Evolutionary conservation across 148 eudicot genomes (phyloP).

Genomic region (Persicaria tinctoria): DNA sequence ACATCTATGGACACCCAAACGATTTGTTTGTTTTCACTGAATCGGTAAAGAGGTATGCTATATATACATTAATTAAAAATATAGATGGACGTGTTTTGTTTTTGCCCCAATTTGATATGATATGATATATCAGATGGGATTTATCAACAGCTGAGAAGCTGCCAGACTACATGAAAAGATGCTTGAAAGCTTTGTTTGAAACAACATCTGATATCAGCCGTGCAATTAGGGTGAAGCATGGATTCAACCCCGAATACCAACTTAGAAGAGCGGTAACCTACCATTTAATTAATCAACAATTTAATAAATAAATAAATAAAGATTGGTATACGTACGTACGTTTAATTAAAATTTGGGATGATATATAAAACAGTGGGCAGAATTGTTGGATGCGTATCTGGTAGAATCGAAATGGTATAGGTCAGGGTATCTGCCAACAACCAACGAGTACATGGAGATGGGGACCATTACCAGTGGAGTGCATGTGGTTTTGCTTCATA

Average conservation of each 20-base stretch:
- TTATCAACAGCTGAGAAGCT: neutral
- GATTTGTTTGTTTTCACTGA: constrained; percentile 1
- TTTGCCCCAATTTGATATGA: too few relatives aligned
- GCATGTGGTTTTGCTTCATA: neutral
- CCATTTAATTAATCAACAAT: neutral
- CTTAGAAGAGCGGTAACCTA: neutral
- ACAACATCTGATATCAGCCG: neutral
- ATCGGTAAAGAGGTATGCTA: neutral
- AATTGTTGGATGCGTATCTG: neutral
- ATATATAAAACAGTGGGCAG: neutral
- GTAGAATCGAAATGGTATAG: constrained; percentile 1
- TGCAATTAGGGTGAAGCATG: neutral
- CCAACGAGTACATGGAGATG: neutral
- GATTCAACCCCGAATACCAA: constrained; percentile 8
- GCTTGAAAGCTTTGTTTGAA: constrained; percentile 12
- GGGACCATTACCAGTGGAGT: neutral
- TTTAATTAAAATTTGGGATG: neutral
- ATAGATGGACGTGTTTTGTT: too few relatives aligned
- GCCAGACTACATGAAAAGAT: constrained; percentile 3
- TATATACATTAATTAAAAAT: neutral
- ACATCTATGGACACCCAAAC: neutral
- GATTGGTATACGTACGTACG: neutral
- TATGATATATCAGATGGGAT: constrained; percentile 4
- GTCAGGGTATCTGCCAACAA: neutral
- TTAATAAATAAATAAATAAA: too few relatives aligned